Percentiles rank a stretch among this genome's conserved stretches.
These are phyloP conservation scores for Globisporangium acanthophoron DNA, from an alignment of 352 stramenopile species.

Conservation along the genomic window DNA sequence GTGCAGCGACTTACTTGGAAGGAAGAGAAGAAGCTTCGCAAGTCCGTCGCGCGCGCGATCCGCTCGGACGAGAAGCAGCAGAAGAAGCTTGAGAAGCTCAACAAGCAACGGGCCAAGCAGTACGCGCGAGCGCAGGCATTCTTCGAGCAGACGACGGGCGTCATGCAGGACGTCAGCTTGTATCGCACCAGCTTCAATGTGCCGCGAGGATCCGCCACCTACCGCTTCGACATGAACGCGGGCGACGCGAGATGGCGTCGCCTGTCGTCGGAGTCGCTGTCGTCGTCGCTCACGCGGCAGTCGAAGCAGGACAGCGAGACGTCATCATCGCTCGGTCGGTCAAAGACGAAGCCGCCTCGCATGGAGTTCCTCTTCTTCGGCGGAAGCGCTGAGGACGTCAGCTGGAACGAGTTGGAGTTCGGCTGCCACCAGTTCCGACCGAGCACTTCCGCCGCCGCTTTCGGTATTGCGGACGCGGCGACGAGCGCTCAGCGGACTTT, in stretches of 20 bases:
- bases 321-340: not conserved
- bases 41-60: constrained; percentile 19
- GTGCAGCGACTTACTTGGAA: constrained; percentile 13
- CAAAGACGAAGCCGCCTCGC: constrained; percentile 9
- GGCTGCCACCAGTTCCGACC: constrained; percentile 15
- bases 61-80: constrained; percentile 29
- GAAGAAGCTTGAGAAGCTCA: constrained; percentile 25
- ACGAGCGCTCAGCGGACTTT: not conserved
- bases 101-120: constrained; percentile 12
- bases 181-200: not conserved
- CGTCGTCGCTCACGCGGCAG: not conserved
- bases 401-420: constrained; percentile 25
- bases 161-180: not conserved
- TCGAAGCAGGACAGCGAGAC: not conserved
- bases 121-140: constrained; percentile 14
- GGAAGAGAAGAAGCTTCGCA: constrained; percentile 28
- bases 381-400: constrained; percentile 30
- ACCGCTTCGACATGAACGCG: constrained; percentile 8
- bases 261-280: constrained; percentile 3
- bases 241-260: constrained; percentile 5
- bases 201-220: constrained; percentile 3
- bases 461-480: not conserved
- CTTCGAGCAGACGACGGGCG: constrained; percentile 7
- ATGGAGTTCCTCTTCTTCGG: constrained; percentile 63
- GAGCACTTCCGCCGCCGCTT: constrained; percentile 2